Evolutionary conservation across 2,329 filamentous ascomycete genomes (phyloP).

Genomic region (Colletotrichum zoysiae): DNA sequence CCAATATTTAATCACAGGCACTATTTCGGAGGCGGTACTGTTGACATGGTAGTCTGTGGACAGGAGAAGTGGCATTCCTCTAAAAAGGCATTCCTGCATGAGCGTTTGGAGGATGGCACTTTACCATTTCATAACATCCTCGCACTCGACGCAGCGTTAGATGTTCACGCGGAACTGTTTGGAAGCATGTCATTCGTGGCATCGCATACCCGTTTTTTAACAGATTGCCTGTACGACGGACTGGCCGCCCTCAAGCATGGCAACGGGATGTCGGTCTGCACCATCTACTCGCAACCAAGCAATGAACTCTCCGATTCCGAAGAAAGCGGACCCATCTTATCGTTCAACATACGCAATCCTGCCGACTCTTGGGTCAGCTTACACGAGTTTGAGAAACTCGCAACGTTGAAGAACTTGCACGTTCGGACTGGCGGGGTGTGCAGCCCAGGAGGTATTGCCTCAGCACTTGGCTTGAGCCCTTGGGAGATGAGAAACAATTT

Average conservation of each 20-base stretch:
- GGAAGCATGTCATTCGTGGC: slow-evolving; percentile 77
- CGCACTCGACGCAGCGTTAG: slow-evolving; percentile 81
- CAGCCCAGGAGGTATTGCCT: slow-evolving; percentile 88
- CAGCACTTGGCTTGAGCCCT: slow-evolving; percentile 77
- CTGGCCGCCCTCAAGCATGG: slow-evolving; percentile 74
- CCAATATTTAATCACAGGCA: slow-evolving; percentile 73
- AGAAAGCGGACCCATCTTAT: slow-evolving; percentile 78
- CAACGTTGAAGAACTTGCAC: slow-evolving; percentile 82
- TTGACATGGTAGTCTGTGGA: slow-evolving; percentile 86
- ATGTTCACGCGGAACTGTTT: slow-evolving; percentile 77
- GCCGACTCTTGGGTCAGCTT: slow-evolving; percentile 82
- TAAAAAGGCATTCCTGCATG: slow-evolving; percentile 80
- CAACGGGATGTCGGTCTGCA: slow-evolving; percentile 75
- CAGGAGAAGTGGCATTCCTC: slow-evolving; percentile 86
- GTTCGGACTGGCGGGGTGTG: slow-evolving; percentile 90
- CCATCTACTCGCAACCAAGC: slow-evolving; percentile 68
- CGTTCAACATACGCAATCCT: slow-evolving; percentile 83
- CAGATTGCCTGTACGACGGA: slow-evolving; percentile 67
- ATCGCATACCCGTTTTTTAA: slow-evolving; percentile 77
- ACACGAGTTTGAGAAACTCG: slow-evolving; percentile 88
- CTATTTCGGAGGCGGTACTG: slow-evolving; percentile 96
- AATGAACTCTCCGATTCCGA: slow-evolving; percentile 13
- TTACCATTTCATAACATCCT: slow-evolving; percentile 91
- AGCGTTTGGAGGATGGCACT: slow-evolving; percentile 90
- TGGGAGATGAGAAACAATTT: slow-evolving; percentile 90